Conservation (phyloP, 805 yeast species). For the Starmerella sirachaensis region DNA sequence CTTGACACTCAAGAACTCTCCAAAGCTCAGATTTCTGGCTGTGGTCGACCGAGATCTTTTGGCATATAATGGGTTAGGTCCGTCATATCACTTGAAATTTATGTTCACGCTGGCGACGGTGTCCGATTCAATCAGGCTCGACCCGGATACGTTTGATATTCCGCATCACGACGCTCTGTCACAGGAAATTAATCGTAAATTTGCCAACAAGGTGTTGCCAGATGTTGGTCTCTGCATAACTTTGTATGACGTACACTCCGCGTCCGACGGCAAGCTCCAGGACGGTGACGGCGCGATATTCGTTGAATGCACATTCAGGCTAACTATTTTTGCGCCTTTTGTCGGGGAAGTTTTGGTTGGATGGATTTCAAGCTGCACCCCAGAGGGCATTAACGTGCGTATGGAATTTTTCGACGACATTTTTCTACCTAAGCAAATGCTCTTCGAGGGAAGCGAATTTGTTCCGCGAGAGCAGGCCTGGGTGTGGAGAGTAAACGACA, state of each 20-base stretch:
- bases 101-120: slow-evolving; percentile 82
- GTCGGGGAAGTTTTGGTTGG: slow-evolving; percentile 88
- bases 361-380: slow-evolving; percentile 79
- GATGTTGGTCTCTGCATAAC: slow-evolving; percentile 76
- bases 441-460: slow-evolving; percentile 68
- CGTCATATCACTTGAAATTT: too few species aligned
- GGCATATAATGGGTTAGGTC: too few species aligned
- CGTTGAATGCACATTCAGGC: slow-evolving; percentile 56
- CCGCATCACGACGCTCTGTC: slow-evolving; percentile 62
- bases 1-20: too few species aligned
- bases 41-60: too few species aligned
- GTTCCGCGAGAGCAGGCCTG: slow-evolving; percentile 73
- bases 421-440: slow-evolving; percentile 68
- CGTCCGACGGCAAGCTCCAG: slow-evolving; percentile 76
- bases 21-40: too few species aligned
- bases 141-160: slow-evolving; percentile 69
- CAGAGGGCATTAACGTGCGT: slow-evolving; percentile 72
- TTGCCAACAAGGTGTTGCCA: slow-evolving; percentile 72
- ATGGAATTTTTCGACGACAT: slow-evolving; percentile 88
- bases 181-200: slow-evolving; percentile 72
- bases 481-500: slow-evolving; percentile 75
- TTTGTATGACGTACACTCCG: slow-evolving; percentile 69
- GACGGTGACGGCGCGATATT: slow-evolving; percentile 93
- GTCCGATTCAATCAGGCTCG: slow-evolving; percentile 74
- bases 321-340: slow-evolving; percentile 82